Evolutionary conservation across 768 basidiomycete species (phyloP).

Genomic region (Suillus discolor): DNA sequence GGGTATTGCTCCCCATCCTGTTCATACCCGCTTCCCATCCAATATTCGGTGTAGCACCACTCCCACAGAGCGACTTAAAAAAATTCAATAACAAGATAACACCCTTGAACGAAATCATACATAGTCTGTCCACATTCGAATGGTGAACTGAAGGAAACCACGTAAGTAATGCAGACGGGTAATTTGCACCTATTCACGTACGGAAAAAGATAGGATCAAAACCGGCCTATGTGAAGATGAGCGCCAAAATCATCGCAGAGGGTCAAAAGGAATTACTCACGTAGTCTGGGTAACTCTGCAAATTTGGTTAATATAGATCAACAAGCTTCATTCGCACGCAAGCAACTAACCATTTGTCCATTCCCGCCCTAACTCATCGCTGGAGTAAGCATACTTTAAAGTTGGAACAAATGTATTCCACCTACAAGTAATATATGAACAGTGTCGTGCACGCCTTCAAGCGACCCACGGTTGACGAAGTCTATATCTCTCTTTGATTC

Average conservation of each 20-base stretch:
- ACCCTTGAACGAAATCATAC: constrained; percentile 5
- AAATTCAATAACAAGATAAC: constrained; percentile 3
- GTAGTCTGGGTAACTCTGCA: constrained; percentile 24
- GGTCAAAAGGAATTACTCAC: constrained; percentile 13
- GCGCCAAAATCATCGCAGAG: background rate
- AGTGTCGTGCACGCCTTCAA: constrained; percentile 25
- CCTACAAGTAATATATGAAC: constrained; percentile 24
- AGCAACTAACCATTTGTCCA: constrained; percentile 27
- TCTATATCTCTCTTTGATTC: constrained; percentile 21
- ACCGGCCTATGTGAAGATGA: constrained; percentile 16
- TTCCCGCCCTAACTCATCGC: constrained; percentile 23
- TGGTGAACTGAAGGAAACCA: constrained; percentile 25
- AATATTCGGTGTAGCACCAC: constrained; percentile 30
- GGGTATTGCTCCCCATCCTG: constrained; percentile 13
- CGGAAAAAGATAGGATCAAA: constrained; percentile 30
- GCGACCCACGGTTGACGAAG: constrained; percentile 17
- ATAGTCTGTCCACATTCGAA: constrained; percentile 24
- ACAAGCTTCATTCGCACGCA: background rate
- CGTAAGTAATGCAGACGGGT: background rate
- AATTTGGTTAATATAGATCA: constrained; percentile 6
- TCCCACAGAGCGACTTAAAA: constrained; percentile 31
- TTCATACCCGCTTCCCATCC: constrained; percentile 29
- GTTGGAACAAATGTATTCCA: background rate
- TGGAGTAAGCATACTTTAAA: background rate
- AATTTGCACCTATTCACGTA: constrained; percentile 12